A percentile compares a stretch with the other conserved stretches of the same genome.
phyloP scores from a whole-genome alignment of 352 stramenopile species.

The Labyrinthula sp. region DNA sequence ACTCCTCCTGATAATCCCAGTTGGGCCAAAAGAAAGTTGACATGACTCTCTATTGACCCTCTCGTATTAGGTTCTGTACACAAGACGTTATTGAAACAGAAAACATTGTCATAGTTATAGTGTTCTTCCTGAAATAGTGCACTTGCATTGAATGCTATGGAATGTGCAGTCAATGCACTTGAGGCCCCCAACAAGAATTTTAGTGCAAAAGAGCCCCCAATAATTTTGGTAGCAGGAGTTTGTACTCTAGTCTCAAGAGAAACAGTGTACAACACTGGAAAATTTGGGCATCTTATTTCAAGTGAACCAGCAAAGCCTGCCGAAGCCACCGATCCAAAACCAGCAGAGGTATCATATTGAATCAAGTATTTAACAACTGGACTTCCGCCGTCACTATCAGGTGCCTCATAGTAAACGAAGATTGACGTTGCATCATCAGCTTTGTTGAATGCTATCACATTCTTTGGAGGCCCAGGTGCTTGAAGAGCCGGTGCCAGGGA shows the following conservation, averaged over 20 bases:
- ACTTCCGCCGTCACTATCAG: conserved; percentile 45
- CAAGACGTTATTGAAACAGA: no score
- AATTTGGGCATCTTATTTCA: conserved; percentile 24
- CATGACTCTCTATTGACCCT: conserved; percentile 37
- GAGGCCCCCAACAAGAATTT: no score
- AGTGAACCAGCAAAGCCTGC: conserved; percentile 15
- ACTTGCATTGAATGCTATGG: no score
- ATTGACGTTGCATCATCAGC: conserved; percentile 55
- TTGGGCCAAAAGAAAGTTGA: conserved; percentile 27
- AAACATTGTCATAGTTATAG: no score
- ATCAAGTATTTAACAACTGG: conserved; percentile 66
- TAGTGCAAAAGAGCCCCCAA: no score
- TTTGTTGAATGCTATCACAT: conserved; percentile 51
- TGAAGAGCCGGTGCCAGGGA: conserved; percentile 64
- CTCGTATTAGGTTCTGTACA: no score
- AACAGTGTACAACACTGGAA: conserved; percentile 21
- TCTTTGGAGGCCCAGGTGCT: conserved; percentile 38
- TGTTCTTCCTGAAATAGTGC: no score
- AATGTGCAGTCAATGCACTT: no score
- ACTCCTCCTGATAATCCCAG: conserved; percentile 31
- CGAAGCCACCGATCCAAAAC: conserved; percentile 44
- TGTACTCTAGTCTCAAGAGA: conserved; percentile 15
- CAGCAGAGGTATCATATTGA: conserved; percentile 55
- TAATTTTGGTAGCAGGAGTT: no score
- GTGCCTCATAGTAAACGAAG: conserved; percentile 42